Percentiles rank a stretch among this genome's conserved stretches.
These are phyloP conservation scores for Colletotrichum ledebouriae DNA, from an alignment of 2,329 filamentous ascomycete species.

Conservation along the genomic window DNA sequence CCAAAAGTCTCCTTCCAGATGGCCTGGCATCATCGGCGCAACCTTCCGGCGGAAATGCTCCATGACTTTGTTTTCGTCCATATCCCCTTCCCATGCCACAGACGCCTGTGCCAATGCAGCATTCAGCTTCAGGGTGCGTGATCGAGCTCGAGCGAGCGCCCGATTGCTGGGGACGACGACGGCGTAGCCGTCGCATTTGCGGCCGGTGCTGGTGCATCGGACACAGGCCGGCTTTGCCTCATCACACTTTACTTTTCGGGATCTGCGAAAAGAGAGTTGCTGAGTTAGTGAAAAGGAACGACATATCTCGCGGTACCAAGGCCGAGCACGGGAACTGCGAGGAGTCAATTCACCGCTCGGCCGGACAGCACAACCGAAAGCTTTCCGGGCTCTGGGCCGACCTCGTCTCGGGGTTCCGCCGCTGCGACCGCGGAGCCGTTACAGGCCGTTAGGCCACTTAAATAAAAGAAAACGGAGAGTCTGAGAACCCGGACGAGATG, in stretches of 20 bases:
- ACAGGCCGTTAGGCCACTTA: background rate
- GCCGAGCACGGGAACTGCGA: background rate
- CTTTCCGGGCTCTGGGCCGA: conserved; percentile 1
- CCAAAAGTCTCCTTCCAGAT: conserved; percentile 61
- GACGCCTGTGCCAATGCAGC: conserved; percentile 33
- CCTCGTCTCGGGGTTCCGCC: conserved; percentile 9
- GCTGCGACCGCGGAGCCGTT: conserved; percentile 2
- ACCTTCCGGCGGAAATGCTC: conserved; percentile 53
- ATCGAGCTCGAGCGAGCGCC: conserved; percentile 35
- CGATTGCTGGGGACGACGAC: conserved; percentile 40
- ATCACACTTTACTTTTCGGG: conserved; percentile 70
- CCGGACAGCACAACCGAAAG: too few species aligned
- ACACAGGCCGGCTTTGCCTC: conserved; percentile 66
- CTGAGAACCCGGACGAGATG: background rate
- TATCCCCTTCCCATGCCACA: conserved; percentile 29
- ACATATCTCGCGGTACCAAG: background rate
- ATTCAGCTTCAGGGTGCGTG: conserved; percentile 38
- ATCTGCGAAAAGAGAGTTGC: conserved; percentile 50
- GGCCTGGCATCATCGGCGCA: conserved; percentile 54
- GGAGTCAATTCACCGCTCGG: too few species aligned
- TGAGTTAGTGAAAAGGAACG: background rate
- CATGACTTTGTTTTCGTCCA: conserved; percentile 47
- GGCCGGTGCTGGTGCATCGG: conserved; percentile 67
- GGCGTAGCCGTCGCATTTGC: conserved; percentile 68
- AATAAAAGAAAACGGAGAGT: background rate